Evolutionary conservation across 2,329 filamentous ascomycete genomes (phyloP).

Genomic region (Alternaria alternata): DNA sequence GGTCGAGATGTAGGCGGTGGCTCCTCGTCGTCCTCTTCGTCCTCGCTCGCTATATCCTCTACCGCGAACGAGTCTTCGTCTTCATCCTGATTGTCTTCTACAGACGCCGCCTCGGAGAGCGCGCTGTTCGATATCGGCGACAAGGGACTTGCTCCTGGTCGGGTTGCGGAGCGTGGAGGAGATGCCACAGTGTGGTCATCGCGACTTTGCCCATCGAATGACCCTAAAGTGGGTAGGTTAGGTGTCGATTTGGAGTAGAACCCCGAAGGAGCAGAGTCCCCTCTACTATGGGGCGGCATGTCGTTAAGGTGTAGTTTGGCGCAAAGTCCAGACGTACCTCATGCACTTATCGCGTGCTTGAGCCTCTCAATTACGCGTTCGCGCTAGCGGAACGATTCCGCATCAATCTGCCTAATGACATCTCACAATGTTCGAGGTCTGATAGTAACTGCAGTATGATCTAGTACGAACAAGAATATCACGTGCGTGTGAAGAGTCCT

Average conservation of each 20-base stretch:
- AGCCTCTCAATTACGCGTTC: slow-evolving; percentile 13
- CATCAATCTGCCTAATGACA: neutral
- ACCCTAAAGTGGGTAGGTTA: slow-evolving; percentile 54
- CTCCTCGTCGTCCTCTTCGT: slow-evolving; percentile 15
- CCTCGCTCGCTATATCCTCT: slow-evolving; percentile 32
- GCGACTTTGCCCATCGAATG: slow-evolving; percentile 33
- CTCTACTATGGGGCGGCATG: slow-evolving; percentile 57
- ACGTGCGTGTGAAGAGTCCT: too few relatives aligned
- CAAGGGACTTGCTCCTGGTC: slow-evolving; percentile 22
- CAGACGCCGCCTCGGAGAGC: slow-evolving; percentile 51
- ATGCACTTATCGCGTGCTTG: slow-evolving; percentile 33
- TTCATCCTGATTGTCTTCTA: slow-evolving; percentile 26
- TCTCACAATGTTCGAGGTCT: too few relatives aligned
- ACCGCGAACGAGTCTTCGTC: slow-evolving; percentile 28
- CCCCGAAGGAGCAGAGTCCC: slow-evolving; percentile 47
- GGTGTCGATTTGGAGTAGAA: slow-evolving; percentile 59
- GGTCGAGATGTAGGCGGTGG: slow-evolving; percentile 39
- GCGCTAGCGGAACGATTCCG: slow-evolving; percentile 14
- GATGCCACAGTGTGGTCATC: slow-evolving; percentile 3
- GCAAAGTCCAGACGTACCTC: slow-evolving; percentile 7
- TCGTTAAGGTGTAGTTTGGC: slow-evolving; percentile 21
- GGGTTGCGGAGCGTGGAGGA: slow-evolving; percentile 16
- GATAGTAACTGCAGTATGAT: too few relatives aligned
- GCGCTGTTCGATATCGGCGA: slow-evolving; percentile 31
- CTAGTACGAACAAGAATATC: too few relatives aligned